Evolutionary conservation across 1,284 basidiomycete species (phyloP).

Genomic region (Erythrobasidium hasegawianum): DNA sequence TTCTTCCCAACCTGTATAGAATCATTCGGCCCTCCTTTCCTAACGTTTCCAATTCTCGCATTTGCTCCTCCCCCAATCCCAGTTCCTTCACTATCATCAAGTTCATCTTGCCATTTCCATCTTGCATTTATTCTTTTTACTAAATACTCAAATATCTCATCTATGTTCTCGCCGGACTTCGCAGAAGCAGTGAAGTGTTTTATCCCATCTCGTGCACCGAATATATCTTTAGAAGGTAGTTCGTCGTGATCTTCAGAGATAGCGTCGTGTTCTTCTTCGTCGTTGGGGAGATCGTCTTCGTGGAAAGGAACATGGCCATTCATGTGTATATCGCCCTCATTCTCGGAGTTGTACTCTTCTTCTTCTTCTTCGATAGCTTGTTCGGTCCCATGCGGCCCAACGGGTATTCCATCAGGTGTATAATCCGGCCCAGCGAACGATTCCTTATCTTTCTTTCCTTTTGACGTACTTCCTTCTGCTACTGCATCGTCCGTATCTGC

Average conservation of each 20-base stretch:
- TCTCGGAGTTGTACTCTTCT: neutral
- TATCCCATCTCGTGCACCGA: constrained; percentile 36
- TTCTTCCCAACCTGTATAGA: constrained; percentile 20
- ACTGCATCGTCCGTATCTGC: neutral
- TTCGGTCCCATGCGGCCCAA: neutral
- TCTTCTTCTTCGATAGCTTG: constrained; percentile 1
- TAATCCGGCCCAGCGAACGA: neutral
- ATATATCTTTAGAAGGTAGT: constrained; percentile 16
- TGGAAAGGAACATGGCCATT: no score
- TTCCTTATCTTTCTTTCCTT: no score
- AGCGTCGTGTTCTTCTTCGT: neutral
- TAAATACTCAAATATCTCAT: constrained; percentile 36
- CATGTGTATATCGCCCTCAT: neutral
- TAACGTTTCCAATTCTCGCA: constrained; percentile 13
- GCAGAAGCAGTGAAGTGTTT: constrained; percentile 40
- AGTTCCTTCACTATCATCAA: constrained; percentile 12
- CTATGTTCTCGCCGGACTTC: constrained; percentile 40
- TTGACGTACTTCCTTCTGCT: no score
- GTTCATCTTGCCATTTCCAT: constrained; percentile 28
- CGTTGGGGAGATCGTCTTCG: no score
- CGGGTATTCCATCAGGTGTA: neutral
- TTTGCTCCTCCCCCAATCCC: neutral
- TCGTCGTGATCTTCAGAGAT: neutral
- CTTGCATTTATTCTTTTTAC: constrained; percentile 16
- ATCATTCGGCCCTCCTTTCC: constrained; percentile 22